Evolutionary conservation across 2,329 filamentous ascomycete species (phyloP), one percentile per base, ranked within the genome.

Genomic region (Claviceps paspali): DNA sequence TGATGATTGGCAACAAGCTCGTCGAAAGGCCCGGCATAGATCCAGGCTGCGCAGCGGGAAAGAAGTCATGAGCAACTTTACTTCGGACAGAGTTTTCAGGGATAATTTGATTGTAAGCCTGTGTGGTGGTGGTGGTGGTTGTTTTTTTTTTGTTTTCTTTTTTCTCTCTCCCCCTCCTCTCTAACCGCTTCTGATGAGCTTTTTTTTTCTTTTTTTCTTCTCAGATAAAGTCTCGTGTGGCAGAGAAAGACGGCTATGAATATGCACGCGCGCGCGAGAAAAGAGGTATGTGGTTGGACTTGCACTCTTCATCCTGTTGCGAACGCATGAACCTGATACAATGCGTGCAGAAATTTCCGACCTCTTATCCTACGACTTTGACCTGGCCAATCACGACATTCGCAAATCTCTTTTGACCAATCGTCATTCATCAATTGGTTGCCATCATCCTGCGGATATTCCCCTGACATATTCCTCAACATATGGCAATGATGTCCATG

Each of bases 21-120:
- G 18, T 28, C 36, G 14, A 10, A 32, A 22, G 22, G 9, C 35
- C n/a, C 35, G 32, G 19, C 28, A 28, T 10, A 44, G 52, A 24
- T 51, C 52, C n/a, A 47, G 37, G 10, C 41, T 60, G 26, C 48
- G 50, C 5, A 59, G 59, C 1, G 52, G 61, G 11, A 61, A 60
- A 37, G 64, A 68, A 29, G 57, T 77, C 6, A 67, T 76, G 52
- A 53, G 62, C 6, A 67, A 67, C 15, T 81, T 79, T 43, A 57
- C 57, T 10, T 76, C 75, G 2, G 34, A 37, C 11, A 29, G 12
- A 4, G 11, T 42, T 8, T 33, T 29, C 11, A 39, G 29, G 18
- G 34, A 34, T 23, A 12, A 24, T 15, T 29, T 42, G 15, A 39
- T 33, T 22, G 40, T 41, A 38, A 36, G 40, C 17, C n/a, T n/a